Base-by-base conservation (phyloP, 176 grass and related monocot genomes). In the Cenchrus americanus region DNA sequence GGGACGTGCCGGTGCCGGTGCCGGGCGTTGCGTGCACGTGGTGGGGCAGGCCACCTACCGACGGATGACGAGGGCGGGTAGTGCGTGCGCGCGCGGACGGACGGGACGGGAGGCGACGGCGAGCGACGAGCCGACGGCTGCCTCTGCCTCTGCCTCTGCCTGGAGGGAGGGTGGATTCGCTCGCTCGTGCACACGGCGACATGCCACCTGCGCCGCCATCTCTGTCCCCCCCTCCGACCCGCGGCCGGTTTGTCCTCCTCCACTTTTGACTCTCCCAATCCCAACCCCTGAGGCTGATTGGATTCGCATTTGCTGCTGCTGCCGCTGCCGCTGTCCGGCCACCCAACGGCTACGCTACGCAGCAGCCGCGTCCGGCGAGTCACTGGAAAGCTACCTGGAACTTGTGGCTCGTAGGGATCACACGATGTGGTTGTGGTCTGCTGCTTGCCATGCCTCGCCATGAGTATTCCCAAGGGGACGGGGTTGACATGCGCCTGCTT, bases 161-260 rank as follows among this genome's bases (percentile, higher is more conserved):
- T 37, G 34, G 34, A 37, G 34, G 34, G 34, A 3, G 34, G 0
- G 34, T 3, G 4, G 34, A 4, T 4, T 37, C 34, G 21, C 43
- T 78, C 57, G 75, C 83, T 79, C 66, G 44, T 86, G 84, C 84
- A 48, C 17, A 80, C 60, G 17, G 76, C 19, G 87, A 84, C 82
- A 50, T 30, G 76, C 76, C 87, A 88, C 81, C 81, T 30, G 64
- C 73, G 34, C 54, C 80, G 59, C 67, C 7, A 65, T 73, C 75
- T 72, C 49, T 73, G 47, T 65, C 58, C 53, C 52, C 53, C 52
- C 64, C 6, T 4, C 9, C 7, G 21, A 7, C 5, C 0, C 51
- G 1, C 53, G 53, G 1, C 53, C 53, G 53, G 53, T 55, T 55
- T 55, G n/a, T 42, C 62, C 22, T 54, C 46, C 15, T 47, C 77